phyloP scores from a whole-genome alignment of 495 filamentous ascomycete species.

The Trichoderma parareesei region DNA sequence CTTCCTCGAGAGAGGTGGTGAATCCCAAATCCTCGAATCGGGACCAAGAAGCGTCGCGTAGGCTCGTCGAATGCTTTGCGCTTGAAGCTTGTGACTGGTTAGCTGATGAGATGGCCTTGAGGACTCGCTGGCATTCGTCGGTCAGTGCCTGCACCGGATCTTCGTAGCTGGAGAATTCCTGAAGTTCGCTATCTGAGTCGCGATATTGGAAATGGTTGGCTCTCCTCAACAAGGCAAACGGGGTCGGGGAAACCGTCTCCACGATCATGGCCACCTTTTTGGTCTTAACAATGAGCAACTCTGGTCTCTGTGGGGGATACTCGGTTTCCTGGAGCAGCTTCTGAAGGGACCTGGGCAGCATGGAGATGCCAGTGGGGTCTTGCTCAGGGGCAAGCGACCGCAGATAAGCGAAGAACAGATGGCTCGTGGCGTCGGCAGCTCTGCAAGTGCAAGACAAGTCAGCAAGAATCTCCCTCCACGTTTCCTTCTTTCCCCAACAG shows the following conservation, averaged over 20 bases:
- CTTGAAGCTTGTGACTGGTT: conserved; percentile 72
- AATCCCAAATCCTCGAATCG: conserved; percentile 95
- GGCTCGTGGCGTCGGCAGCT: conserved; percentile 90
- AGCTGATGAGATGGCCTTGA: conserved; percentile 77
- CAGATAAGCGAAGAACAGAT: conserved; percentile 95
- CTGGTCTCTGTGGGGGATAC: conserved; percentile 79
- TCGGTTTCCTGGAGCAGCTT: conserved; percentile 86
- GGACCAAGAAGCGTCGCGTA: conserved; percentile 87
- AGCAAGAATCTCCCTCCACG: conserved; percentile 9
- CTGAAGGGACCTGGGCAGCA: conserved; percentile 82
- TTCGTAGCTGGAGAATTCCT: conserved; percentile 77
- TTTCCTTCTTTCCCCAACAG: background rate
- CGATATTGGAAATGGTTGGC: conserved; percentile 94
- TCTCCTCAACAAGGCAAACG: conserved; percentile 81
- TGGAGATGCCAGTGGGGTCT: conserved; percentile 63
- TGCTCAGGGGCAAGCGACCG: conserved; percentile 79
- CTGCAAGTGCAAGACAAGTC: conserved; percentile 38
- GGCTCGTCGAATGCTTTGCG: conserved; percentile 57
- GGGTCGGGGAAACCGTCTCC: conserved; percentile 88
- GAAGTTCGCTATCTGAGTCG: conserved; percentile 74
- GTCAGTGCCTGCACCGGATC: conserved; percentile 84
- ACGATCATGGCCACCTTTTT: conserved; percentile 95
- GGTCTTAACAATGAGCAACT: conserved; percentile 68
- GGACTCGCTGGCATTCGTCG: conserved; percentile 85
- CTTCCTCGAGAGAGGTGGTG: conserved; percentile 63